Conservation (phyloP, 2,329 filamentous ascomycete genomes). For the Xylariaceae sp. region DNA sequence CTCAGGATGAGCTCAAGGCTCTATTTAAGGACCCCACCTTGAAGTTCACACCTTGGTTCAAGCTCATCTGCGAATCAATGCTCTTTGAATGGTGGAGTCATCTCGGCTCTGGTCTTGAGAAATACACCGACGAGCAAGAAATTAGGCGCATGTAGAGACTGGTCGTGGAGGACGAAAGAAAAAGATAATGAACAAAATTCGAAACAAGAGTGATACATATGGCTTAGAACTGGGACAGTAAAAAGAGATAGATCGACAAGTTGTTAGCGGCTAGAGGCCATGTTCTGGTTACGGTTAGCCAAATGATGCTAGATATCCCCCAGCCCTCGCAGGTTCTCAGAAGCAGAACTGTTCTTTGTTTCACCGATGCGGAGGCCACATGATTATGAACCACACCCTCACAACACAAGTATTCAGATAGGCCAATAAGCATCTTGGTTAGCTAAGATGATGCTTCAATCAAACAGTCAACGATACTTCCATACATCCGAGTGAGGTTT, state of each 20-base stretch:
- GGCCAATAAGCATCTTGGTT: conserved; percentile 15
- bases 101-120: conserved; percentile 80
- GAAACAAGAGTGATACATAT: conserved; percentile 3
- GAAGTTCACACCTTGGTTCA: conserved; percentile 98
- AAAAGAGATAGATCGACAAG: conserved; percentile 13
- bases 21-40: conserved; percentile 83
- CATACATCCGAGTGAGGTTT: conserved; percentile 8
- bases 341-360: conserved; percentile 9
- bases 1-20: conserved; percentile 78
- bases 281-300: conserved; percentile 18
- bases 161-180: not conserved
- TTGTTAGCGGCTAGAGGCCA: conserved; percentile 17
- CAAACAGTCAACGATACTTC: conserved; percentile 9
- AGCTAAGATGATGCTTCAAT: conserved; percentile 19
- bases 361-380: conserved; percentile 15
- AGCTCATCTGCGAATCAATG: conserved; percentile 97
- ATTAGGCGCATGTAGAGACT: conserved; percentile 78
- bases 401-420: conserved; percentile 21
- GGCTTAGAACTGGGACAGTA: conserved; percentile 6
- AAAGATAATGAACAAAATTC: not conserved
- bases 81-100: conserved; percentile 97
- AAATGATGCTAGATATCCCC: conserved; percentile 26
- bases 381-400: conserved; percentile 8
- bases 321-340: conserved; percentile 13
- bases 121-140: conserved; percentile 83